Conservation (phyloP, 129 eudicot genomes). For the Solidago caesia region DNA sequence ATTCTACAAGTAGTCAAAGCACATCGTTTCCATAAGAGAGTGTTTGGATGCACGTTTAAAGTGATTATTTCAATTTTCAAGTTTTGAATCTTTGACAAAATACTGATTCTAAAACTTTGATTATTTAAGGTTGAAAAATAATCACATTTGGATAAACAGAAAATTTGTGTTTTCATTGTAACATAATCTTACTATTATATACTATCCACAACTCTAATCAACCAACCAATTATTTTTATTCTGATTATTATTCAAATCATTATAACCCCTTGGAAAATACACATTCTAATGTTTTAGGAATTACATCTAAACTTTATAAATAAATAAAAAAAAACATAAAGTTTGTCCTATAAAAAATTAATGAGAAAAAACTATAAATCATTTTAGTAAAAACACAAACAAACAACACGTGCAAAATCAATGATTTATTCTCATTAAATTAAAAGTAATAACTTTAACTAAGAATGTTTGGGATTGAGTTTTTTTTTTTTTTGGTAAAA, state of each 20-base stretch:
- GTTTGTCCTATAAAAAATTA: too few relatives aligned
- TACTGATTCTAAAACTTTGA: not conserved
- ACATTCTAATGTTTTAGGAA: not conserved
- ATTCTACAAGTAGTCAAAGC: slow-evolving; percentile 7
- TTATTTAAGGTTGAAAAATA: not conserved
- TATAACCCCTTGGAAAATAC: not conserved
- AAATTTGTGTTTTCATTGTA: not conserved
- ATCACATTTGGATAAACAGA: not conserved
- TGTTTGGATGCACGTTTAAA: not conserved
- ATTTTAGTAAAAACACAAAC: too few relatives aligned
- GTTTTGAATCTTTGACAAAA: not conserved
- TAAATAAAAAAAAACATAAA: too few relatives aligned
- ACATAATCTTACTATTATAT: not conserved
- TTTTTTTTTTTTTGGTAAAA: too few relatives aligned
- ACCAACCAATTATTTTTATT: not conserved
- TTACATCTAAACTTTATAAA: too few relatives aligned
- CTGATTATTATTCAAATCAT: not conserved
- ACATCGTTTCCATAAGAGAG: not conserved
- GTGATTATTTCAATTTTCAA: not conserved
- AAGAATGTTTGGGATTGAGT: too few relatives aligned
- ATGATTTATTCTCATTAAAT: too few relatives aligned
- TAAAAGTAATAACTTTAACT: too few relatives aligned
- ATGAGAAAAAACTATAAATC: too few relatives aligned
- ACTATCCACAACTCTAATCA: not conserved
- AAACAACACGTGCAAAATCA: too few relatives aligned